These are phyloP conservation scores for Astrothelium macrocarpum DNA, from an alignment of 495 filamentous ascomycete species.

Conservation along the genomic window DNA sequence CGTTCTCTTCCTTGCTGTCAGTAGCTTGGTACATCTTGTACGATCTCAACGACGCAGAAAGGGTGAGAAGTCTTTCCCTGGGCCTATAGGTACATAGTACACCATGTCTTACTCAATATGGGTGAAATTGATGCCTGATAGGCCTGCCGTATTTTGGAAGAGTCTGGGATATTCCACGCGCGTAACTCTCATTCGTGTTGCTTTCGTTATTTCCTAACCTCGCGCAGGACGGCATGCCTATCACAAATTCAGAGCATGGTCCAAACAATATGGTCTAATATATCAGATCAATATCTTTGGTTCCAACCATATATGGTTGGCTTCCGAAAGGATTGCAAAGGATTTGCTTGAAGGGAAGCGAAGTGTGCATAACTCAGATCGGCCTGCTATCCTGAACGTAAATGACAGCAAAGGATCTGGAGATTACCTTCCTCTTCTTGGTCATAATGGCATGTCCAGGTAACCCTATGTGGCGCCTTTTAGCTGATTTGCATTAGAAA, in stretches of 20 bases:
- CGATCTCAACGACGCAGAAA: neutral
- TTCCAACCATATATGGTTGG: conserved; percentile 43
- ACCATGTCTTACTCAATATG: neutral
- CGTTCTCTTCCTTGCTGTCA: neutral
- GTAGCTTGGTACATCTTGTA: neutral
- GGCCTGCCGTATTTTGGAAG: conserved; percentile 14
- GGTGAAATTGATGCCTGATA: too few species aligned
- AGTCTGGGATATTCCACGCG: conserved; percentile 15
- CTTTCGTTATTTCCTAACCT: conserved; percentile 9
- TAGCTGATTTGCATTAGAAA: conserved; percentile 11
- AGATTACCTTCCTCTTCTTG: conserved; percentile 17
- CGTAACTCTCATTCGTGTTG: conserved; percentile 16
- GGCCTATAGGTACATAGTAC: neutral
- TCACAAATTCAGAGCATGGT: conserved; percentile 48
- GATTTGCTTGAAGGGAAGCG: conserved; percentile 36
- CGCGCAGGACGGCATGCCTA: neutral
- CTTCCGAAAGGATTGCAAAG: conserved; percentile 46
- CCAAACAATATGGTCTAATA: conserved; percentile 45
- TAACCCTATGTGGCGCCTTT: conserved; percentile 7
- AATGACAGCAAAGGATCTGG: conserved; percentile 12
- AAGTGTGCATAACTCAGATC: neutral
- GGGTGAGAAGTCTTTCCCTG: neutral
- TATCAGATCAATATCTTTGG: conserved; percentile 43
- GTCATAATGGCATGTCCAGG: conserved; percentile 16
- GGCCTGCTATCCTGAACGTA: conserved; percentile 25